These are phyloP conservation scores for Aechmea fasciata DNA, from an alignment of 176 grass and related monocot genomes.

Conservation along the genomic window DNA sequence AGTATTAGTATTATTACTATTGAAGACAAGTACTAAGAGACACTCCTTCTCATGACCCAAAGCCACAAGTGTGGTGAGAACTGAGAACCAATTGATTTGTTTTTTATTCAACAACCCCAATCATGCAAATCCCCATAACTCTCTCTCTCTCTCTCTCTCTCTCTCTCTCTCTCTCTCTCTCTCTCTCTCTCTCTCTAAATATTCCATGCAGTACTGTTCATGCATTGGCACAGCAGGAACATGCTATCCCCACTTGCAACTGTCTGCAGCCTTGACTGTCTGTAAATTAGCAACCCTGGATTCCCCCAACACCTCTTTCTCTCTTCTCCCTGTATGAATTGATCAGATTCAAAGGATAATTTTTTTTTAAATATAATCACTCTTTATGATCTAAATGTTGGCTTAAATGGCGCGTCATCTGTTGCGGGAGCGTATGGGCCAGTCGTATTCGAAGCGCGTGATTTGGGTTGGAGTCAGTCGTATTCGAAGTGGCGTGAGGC, in stretches of 20 bases:
- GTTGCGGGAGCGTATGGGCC: too few species aligned
- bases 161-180: not conserved
- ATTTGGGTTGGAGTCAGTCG: too few species aligned
- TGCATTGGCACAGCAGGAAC: not conserved
- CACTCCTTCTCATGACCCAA: conserved; percentile 9
- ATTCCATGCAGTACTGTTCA: not conserved
- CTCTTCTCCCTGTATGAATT: not conserved
- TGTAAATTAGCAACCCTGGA: not conserved
- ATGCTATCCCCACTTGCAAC: conserved; percentile 3
- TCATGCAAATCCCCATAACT: not conserved
- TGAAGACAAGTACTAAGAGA: not conserved
- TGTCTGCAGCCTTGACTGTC: not conserved
- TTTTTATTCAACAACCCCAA: not conserved
- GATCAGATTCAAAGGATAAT: too few species aligned
- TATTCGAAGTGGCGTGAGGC: too few species aligned
- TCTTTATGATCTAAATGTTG: too few species aligned
- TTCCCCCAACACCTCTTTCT: not conserved
- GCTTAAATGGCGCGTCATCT: too few species aligned
- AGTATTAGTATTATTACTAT: not conserved
- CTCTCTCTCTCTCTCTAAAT: not conserved
- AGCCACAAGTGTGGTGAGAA: not conserved
- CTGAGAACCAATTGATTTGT: not conserved
- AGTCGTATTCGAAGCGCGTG: too few species aligned
- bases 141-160: not conserved
- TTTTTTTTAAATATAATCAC: too few species aligned